Base-by-base conservation (phyloP, 495 filamentous ascomycete genomes). In the Trichoderma orchidacearum region DNA sequence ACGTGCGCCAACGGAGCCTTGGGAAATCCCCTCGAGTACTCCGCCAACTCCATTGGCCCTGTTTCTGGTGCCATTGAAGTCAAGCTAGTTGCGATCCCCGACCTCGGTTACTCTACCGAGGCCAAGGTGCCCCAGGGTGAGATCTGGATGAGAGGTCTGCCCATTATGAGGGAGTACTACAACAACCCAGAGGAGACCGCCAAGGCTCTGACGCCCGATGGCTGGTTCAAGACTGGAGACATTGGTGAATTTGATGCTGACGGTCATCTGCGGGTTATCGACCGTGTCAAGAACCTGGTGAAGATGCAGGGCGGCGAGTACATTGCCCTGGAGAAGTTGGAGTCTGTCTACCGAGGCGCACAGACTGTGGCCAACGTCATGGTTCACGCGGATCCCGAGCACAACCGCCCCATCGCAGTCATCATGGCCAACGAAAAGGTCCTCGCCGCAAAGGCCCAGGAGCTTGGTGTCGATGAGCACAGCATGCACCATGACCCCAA, bases 181-280 rank as follows among this genome's bases (percentile, higher is more conserved):
- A 83, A 85, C 63, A 87, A 92, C 67, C 78, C 83, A 3, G 88
- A 86, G 30, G 87, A 94, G 67, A 95, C 91, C 5, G 73, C 75
- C 51, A 88, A 88, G 68, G 85, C 84, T 7, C 74, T 95, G 32
- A 85, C 88, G 0, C 69, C 81, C 34, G 91, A 95, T 58, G 91
- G 91, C 48, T 96, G 91, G 91, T 95, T 96, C 78, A 80, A 82
- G 41, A 95, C 91, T 0, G 91, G 91, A 9, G 91, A 96, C 59
- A 87, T 96, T 34, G 85, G 82, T 63, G 75, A 77, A 25, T 71
- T 96, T 31, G 86, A 92, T 63, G 74, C 79, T 23, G 70, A 81
- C 50, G 91, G 91, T 59, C 86, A 92, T 61, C 81, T 96, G 67
- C 76, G 79, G 56, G 85, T 96, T 68, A 83, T 96, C 61, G 91